These are phyloP conservation scores for Fragaria vesca DNA, from an alignment of 306 rosid genomes.

Conservation along the genomic window DNA sequence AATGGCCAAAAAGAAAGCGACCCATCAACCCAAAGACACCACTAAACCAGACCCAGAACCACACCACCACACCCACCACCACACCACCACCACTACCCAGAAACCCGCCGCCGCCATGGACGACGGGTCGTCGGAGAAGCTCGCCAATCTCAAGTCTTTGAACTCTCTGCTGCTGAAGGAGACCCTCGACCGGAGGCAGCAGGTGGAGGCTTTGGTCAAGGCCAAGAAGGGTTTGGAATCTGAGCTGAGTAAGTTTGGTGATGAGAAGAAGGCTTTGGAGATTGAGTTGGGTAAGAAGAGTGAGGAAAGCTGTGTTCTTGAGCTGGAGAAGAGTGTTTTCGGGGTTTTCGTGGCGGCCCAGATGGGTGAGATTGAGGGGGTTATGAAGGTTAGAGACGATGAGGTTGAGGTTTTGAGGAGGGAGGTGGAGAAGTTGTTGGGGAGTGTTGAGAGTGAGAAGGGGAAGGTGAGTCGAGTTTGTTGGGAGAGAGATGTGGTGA, in stretches of 20 bases:
- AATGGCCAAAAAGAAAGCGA: conserved; percentile 71
- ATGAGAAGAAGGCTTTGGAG: conserved; percentile 34
- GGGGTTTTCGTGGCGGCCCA: conserved; percentile 35
- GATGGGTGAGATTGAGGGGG: conserved; percentile 33
- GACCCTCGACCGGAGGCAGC: conserved; percentile 45
- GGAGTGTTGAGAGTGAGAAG: conserved; percentile 38
- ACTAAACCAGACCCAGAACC: conserved; percentile 10
- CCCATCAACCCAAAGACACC: conserved; percentile 30
- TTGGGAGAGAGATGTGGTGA: conserved; percentile 48
- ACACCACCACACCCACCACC: background rate
- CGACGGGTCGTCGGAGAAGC: conserved; percentile 35
- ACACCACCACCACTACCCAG: background rate
- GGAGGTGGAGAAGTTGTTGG: conserved; percentile 22
- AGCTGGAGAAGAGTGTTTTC: conserved; percentile 42
- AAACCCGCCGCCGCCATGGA: conserved; percentile 30
- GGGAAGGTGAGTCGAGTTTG: conserved; percentile 21
- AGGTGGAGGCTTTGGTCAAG: conserved; percentile 36
- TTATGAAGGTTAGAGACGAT: conserved; percentile 21
- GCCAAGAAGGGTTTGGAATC: conserved; percentile 37
- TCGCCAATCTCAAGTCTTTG: conserved; percentile 63
- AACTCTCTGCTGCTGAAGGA: conserved; percentile 61
- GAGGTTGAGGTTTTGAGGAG: conserved; percentile 39
- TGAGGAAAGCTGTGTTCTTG: conserved; percentile 28
- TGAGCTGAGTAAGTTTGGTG: conserved; percentile 23
- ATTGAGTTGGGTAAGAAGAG: conserved; percentile 17